Conservation (phyloP, 352 stramenopile species). For the Phytophthora cactorum region DNA sequence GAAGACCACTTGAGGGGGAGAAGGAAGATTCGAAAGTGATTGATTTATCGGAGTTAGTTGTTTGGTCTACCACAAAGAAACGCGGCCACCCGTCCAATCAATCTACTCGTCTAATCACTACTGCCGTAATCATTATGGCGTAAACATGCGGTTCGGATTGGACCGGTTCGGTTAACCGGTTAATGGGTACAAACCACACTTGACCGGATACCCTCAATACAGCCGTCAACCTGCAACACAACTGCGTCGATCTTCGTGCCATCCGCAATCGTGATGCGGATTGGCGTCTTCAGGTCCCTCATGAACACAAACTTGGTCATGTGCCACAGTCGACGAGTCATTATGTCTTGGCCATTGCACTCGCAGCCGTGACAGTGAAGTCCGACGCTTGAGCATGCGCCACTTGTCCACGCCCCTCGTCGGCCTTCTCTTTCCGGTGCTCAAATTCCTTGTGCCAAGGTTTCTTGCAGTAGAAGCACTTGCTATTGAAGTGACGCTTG, state of each 20-base stretch:
- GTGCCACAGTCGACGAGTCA: constrained; percentile 26
- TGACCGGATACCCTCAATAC: neutral
- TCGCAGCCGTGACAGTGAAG: constrained; percentile 7
- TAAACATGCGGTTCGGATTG: no score
- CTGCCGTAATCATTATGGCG: no score
- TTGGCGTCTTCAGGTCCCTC: constrained; percentile 12
- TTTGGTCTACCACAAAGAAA: no score
- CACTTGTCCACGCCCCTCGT: constrained; percentile 3
- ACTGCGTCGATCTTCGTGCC: constrained; percentile 2
- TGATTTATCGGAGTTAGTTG: no score
- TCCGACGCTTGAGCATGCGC: neutral
- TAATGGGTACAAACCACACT: no score
- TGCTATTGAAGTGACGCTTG: neutral
- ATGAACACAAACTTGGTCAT: constrained; percentile 29
- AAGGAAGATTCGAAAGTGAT: no score
- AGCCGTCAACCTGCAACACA: neutral
- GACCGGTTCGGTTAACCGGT: no score
- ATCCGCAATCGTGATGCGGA: constrained; percentile 12
- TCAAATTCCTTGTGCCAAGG: neutral
- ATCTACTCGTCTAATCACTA: no score
- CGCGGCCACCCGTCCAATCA: no score
- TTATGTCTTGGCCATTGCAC: constrained; percentile 4
- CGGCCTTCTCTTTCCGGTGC: neutral
- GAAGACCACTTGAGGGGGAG: no score
- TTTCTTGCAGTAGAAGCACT: constrained; percentile 4